Evolutionary conservation across 768 basidiomycete species (phyloP).

Genomic region (Fibroporia radiculosa): DNA sequence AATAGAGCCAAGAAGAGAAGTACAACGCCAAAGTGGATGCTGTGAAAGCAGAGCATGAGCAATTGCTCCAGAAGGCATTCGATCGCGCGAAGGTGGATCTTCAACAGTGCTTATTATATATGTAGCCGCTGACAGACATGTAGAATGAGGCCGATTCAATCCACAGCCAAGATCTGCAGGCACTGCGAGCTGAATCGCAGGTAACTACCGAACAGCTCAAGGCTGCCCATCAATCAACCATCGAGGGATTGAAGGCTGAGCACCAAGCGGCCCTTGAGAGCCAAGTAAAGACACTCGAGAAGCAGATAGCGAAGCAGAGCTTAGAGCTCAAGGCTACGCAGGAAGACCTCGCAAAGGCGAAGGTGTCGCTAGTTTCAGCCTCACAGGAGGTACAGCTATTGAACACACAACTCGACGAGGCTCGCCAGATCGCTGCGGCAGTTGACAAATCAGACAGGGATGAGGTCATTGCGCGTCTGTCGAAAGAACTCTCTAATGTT

Average conservation of each 20-base stretch:
- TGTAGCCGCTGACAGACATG: constrained; percentile 6
- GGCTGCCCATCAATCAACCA: constrained; percentile 46
- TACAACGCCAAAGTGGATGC: constrained; percentile 60
- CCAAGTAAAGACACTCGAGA: constrained; percentile 49
- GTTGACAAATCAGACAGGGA: constrained; percentile 36
- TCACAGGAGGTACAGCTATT: constrained; percentile 49
- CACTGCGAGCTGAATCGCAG: constrained; percentile 58
- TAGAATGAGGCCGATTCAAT: constrained; percentile 64
- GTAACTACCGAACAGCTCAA: constrained; percentile 64
- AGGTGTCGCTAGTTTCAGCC: constrained; percentile 45
- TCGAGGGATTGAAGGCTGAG: constrained; percentile 58
- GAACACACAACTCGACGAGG: constrained; percentile 58
- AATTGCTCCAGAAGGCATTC: constrained; percentile 60
- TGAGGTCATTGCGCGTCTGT: constrained; percentile 47
- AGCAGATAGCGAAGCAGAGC: constrained; percentile 51
- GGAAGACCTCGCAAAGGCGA: constrained; percentile 75
- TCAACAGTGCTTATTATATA: not conserved
- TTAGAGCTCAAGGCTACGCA: constrained; percentile 79
- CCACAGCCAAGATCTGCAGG: constrained; percentile 66
- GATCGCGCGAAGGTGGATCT: constrained; percentile 64
- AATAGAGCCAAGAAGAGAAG: constrained; percentile 59
- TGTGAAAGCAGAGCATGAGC: constrained; percentile 57
- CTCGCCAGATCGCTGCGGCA: constrained; percentile 38
- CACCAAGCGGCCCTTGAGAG: constrained; percentile 54
- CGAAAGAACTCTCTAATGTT: constrained; percentile 48